Conservation (phyloP, 805 yeast genomes). For the Suhomyces emberorum region DNA sequence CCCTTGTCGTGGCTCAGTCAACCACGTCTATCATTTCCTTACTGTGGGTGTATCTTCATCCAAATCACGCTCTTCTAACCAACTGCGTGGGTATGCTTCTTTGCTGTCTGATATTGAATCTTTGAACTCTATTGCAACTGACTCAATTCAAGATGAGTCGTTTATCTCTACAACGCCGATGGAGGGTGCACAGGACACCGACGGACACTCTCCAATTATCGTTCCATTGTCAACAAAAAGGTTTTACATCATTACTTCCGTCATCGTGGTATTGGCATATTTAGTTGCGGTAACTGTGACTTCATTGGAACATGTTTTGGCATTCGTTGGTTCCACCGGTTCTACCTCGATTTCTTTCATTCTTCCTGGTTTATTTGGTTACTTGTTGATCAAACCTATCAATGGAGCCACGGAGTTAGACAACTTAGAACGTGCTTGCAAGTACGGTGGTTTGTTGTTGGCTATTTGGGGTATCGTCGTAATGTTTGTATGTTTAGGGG, state of each 20-base stretch:
- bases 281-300: conserved; percentile 54
- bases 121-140: conserved; percentile 15
- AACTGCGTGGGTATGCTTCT: conserved; percentile 25
- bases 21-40: conserved; percentile 58
- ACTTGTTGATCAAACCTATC: conserved; percentile 45
- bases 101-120: conserved; percentile 26
- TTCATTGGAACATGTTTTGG: conserved; percentile 65
- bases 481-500: conserved; percentile 54
- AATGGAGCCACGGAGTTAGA: conserved; percentile 25
- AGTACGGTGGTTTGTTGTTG: conserved; percentile 41
- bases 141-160: conserved; percentile 30
- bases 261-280: conserved; percentile 48
- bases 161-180: conserved; percentile 43
- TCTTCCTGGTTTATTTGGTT: conserved; percentile 76
- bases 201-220: conserved; percentile 44
- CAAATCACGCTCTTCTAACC: conserved; percentile 18
- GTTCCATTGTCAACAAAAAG: conserved; percentile 47
- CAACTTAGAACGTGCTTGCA: conserved; percentile 28
- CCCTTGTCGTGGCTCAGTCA: conserved; percentile 72
- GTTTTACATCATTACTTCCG: conserved; percentile 48
- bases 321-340: conserved; percentile 81
- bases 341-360: conserved; percentile 77
- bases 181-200: conserved; percentile 47
- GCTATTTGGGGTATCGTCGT: conserved; percentile 52
- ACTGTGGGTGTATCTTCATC: conserved; percentile 28